Evolutionary conservation across 1,284 basidiomycete species (phyloP).

Genomic region (Pascua sp.): DNA sequence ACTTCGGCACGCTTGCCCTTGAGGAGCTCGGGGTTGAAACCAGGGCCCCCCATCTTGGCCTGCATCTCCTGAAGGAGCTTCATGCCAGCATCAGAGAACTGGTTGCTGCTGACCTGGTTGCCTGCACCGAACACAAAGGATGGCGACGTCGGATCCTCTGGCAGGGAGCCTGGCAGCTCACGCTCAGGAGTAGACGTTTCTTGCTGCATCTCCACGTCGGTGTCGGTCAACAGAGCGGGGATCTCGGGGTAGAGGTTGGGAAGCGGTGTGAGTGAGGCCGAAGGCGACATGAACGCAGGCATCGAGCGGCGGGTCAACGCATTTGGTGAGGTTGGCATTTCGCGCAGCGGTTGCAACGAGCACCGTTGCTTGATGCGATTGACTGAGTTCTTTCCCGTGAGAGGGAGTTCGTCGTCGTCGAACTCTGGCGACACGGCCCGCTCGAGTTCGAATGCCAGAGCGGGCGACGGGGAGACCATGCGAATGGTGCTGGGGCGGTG

Average conservation of each 20-base stretch:
- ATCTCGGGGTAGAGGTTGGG: not conserved
- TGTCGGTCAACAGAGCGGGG: not conserved
- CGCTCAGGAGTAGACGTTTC: not conserved
- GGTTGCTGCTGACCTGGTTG: constrained; percentile 21
- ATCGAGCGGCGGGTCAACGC: constrained; percentile 32
- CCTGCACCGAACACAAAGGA: constrained; percentile 29
- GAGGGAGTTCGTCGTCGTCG: constrained; percentile 34
- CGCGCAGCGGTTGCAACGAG: constrained; percentile 31
- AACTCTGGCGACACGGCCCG: not conserved
- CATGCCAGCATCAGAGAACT: constrained; percentile 37
- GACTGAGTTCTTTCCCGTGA: constrained; percentile 24
- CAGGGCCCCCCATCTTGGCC: constrained; percentile 30
- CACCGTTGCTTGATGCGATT: constrained; percentile 29
- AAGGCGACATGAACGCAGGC: constrained; percentile 25
- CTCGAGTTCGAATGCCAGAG: not conserved
- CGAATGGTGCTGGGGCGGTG: constrained; percentile 41
- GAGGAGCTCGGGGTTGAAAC: constrained; percentile 35
- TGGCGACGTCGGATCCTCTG: constrained; percentile 2
- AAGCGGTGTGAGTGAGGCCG: not conserved
- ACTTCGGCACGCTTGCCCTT: constrained; percentile 42
- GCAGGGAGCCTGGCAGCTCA: constrained; percentile 11
- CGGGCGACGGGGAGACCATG: constrained; percentile 32
- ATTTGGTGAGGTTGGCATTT: not conserved
- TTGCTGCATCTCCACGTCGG: too few species aligned
- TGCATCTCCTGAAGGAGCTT: constrained; percentile 42